Conservation (phyloP, 805 yeast species). For the Yarrowia sp. region DNA sequence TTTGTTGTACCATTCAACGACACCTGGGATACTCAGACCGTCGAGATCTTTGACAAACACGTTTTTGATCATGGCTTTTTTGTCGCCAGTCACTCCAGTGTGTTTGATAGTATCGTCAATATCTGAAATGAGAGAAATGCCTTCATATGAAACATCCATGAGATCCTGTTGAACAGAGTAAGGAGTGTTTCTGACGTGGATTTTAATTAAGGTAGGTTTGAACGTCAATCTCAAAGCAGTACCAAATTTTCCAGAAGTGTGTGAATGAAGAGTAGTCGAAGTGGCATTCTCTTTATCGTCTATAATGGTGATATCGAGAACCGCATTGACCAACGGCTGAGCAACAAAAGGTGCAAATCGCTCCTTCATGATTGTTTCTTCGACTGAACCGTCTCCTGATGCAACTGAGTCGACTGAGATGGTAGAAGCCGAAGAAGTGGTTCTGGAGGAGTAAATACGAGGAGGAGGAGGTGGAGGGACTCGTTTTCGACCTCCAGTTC, state of each 20-base stretch:
- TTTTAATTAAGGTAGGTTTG: constrained; percentile 53
- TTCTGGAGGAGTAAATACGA: not conserved
- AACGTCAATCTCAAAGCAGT: constrained; percentile 54
- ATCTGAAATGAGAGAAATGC: constrained; percentile 79
- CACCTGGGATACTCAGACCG: constrained; percentile 71
- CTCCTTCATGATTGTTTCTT: constrained; percentile 55
- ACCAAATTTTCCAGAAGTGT: constrained; percentile 65
- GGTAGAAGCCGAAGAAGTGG: not conserved
- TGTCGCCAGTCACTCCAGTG: constrained; percentile 89
- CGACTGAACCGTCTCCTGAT: not conserved
- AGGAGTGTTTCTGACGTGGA: constrained; percentile 35
- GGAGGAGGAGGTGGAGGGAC: not conserved
- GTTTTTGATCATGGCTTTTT: constrained; percentile 75
- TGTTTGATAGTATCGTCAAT: constrained; percentile 90
- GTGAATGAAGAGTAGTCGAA: constrained; percentile 44
- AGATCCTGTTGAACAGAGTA: constrained; percentile 38
- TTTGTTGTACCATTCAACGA: constrained; percentile 64
- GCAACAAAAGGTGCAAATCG: constrained; percentile 72
- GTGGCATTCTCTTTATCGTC: constrained; percentile 38
- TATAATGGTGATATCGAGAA: constrained; percentile 56
- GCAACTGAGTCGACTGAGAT: not conserved
- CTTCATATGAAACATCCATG: constrained; percentile 44
- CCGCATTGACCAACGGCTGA: constrained; percentile 57
- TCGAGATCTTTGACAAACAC: constrained; percentile 65
- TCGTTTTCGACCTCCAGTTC: not conserved